Conservation (phyloP, 495 filamentous ascomycete species). For the Sabuloglossum arenarium region DNA sequence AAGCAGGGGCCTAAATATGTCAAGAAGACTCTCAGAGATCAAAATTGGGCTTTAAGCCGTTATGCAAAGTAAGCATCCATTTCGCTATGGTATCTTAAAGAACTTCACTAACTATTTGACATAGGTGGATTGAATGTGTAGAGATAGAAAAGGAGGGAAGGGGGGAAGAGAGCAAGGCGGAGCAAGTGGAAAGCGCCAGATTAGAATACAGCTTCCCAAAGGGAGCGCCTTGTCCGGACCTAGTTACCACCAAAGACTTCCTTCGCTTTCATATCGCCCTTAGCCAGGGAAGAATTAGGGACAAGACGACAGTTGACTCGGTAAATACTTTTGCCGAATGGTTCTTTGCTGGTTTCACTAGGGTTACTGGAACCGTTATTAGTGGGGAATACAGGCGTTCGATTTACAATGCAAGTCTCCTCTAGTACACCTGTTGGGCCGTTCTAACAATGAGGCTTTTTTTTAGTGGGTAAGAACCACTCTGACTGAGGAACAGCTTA, state of each 20-base stretch:
- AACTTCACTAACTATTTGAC: background rate
- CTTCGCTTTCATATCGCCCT: background rate
- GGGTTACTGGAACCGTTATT: conserved; percentile 6
- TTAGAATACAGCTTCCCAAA: background rate
- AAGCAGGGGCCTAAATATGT: background rate
- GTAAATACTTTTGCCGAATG: conserved; percentile 9
- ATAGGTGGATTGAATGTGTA: background rate
- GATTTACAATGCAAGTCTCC: conserved; percentile 2
- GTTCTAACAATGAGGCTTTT: background rate
- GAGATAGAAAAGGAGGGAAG: background rate
- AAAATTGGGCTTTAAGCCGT: background rate
- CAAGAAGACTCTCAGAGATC: conserved; percentile 4
- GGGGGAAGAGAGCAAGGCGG: background rate
- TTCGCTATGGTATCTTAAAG: background rate
- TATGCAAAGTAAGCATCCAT: conserved; percentile 4
- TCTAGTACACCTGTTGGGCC: background rate
- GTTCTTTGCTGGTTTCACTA: conserved; percentile 8
- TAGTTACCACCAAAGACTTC: conserved; percentile 7
- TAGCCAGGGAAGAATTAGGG: conserved; percentile 5
- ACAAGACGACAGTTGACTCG: conserved; percentile 6
- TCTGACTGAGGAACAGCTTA: conserved; percentile 3
- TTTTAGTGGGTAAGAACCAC: conserved; percentile 4
- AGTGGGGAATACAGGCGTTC: conserved; percentile 5
- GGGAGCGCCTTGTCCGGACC: conserved; percentile 5
- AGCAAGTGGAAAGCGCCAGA: background rate